Conservation (phyloP, 768 basidiomycete genomes). For the Lactifluus piperatus region DNA sequence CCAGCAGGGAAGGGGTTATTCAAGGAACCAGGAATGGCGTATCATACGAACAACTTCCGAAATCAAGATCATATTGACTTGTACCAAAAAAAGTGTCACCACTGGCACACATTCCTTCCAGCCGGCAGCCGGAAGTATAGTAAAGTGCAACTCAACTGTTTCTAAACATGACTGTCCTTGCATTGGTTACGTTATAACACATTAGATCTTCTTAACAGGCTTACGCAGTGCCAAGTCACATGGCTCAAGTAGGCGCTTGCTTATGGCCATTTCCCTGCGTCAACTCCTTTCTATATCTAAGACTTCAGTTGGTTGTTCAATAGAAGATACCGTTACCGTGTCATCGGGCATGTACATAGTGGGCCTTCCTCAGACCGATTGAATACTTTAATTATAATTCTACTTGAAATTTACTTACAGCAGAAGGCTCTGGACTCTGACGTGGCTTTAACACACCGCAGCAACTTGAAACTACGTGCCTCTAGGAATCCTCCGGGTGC, state of each 20-base stretch:
- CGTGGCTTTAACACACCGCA: not conserved
- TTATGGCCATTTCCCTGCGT: no score
- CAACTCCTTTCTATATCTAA: no score
- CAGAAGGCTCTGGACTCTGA: not conserved
- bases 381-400: no score
- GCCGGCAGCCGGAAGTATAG: no score
- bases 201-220: no score
- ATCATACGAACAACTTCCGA: not conserved
- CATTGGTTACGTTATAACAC: not conserved
- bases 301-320: not conserved
- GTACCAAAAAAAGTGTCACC: not conserved
- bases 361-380: no score
- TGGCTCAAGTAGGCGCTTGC: not conserved
- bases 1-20: not conserved
- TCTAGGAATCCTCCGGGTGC: not conserved
- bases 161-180: not conserved
- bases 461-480: not conserved
- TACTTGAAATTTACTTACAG: no score
- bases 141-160: no score
- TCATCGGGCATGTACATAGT: no score
- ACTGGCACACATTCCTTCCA: not conserved
- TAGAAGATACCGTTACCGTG: not conserved
- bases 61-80: not conserved
- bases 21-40: constrained; percentile 5
- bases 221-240: not conserved